Evolutionary conservation across 2,329 filamentous ascomycete genomes (phyloP), one percentile per base, ranked within the genome.

Genomic region (Colletotrichum kahawae): DNA sequence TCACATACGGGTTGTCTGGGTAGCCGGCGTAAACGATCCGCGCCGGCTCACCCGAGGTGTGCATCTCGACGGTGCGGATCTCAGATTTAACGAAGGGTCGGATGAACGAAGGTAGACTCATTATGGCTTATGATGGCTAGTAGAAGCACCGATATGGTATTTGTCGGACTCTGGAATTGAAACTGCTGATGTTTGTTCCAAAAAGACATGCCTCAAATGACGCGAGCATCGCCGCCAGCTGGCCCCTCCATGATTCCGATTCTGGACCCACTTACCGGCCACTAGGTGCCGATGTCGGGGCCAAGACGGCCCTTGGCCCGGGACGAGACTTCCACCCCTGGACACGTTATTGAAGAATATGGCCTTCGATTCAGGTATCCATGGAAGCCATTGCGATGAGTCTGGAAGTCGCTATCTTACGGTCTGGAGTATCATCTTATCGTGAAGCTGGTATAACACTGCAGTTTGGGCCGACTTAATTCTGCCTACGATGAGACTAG

Each of bases 31-130:
- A 83, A 14, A 89, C 77, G 67, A 89, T 89, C 27, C 88, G 83
- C 9, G 87, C 87, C 27, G 87, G 86, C 74, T 89, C 87, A 18
- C 87, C 88, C 21, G 85, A 84, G 4, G 87, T 88, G 79, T 89
- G 87, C 86, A 87, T 86, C 60, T 85, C 84, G 21, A 86, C 62
- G 16, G 70, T 70, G 27, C 66, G 51, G 56, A 76, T 74, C 33
- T 64, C 63, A 7, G 56, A 51, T 3, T 31, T 64, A 54, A 48
- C 43, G 5, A 67, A 29, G 7, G 72, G 18, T 14, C 48, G 69
- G 9, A 72, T 59, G 63, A 75, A 75, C 3, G 69, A 67, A 3
- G 72, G 69, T 2, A 68, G 27, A 14, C 63, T 72, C 72, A 72
- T 75, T 24, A 3, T 60, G 1, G 16, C 8, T 29, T 7, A 6